Conservation (phyloP, 768 basidiomycete species). For the Pleurotus cornucopiae region DNA sequence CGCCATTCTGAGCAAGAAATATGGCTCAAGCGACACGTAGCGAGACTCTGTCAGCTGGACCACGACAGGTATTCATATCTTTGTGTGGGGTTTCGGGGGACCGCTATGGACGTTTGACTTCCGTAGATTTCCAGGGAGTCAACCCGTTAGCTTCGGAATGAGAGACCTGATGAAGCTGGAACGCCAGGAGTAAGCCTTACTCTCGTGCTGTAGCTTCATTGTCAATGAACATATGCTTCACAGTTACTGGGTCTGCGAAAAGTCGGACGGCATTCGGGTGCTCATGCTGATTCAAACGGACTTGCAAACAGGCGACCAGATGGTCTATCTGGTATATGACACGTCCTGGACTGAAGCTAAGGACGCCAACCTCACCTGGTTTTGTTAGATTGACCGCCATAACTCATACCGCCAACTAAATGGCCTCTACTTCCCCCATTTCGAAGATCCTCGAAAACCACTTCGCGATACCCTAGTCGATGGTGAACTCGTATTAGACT, state of each 20-base stretch:
- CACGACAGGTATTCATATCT: slow-evolving; percentile 49
- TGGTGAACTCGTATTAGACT: slow-evolving; percentile 90
- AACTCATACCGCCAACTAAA: slow-evolving; percentile 73
- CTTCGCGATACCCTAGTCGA: slow-evolving; percentile 83
- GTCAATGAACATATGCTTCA: slow-evolving; percentile 8
- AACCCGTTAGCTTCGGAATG: slow-evolving; percentile 85
- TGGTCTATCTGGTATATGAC: slow-evolving; percentile 63
- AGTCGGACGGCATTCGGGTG: slow-evolving; percentile 93
- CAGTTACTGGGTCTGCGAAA: slow-evolving; percentile 99
- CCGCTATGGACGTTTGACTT: slow-evolving; percentile 9
- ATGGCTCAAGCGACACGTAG: slow-evolving; percentile 68
- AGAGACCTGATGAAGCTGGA: slow-evolving; percentile 75
- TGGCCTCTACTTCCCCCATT: slow-evolving; percentile 88
- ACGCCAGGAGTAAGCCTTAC: slow-evolving; percentile 60
- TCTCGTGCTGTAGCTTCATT: neutral
- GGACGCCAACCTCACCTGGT: slow-evolving; percentile 1
- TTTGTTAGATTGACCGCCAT: slow-evolving; percentile 84
- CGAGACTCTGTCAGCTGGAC: slow-evolving; percentile 58
- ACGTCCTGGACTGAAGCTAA: slow-evolving; percentile 19
- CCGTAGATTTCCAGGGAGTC: slow-evolving; percentile 88
- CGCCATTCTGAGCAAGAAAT: slow-evolving; percentile 53
- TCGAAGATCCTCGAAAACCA: slow-evolving; percentile 62
- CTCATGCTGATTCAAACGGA: slow-evolving; percentile 75
- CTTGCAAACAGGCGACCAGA: slow-evolving; percentile 44
- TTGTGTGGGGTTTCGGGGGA: neutral